phyloP scores from a whole-genome alignment of 2,329 filamentous ascomycete species.

The Aspergillus floridensis region DNA sequence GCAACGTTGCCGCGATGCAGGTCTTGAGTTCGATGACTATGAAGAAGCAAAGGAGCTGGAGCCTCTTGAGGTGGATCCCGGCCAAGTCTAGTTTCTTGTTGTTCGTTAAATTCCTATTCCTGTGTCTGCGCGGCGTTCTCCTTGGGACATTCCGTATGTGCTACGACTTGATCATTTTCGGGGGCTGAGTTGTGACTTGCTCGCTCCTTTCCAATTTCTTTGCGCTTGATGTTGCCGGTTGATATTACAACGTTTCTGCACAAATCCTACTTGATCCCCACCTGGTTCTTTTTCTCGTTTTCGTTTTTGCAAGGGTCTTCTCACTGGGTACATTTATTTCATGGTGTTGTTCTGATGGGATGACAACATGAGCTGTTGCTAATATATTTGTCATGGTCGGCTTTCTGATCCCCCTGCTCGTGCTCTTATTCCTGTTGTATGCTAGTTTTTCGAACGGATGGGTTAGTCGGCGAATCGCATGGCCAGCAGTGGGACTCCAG shows the following conservation, averaged over 20 bases:
- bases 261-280: conserved; percentile 9
- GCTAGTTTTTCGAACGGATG: conserved; percentile 27
- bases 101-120: conserved; percentile 1
- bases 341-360: conserved; percentile 7
- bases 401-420: conserved; percentile 17
- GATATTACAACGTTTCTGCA: not conserved
- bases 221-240: conserved; percentile 4
- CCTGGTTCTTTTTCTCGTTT: conserved; percentile 8
- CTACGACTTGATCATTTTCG: conserved; percentile 26
- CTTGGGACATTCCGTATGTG: conserved; percentile 21
- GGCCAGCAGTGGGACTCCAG: conserved; percentile 27
- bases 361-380: not conserved
- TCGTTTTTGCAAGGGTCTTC: conserved; percentile 4
- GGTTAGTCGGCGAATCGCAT: conserved; percentile 28
- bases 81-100: conserved; percentile 15
- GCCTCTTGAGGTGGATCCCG: conserved; percentile 36
- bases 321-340: conserved; percentile 9
- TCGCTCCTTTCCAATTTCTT: conserved; percentile 15
- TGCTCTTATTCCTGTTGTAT: conserved; percentile 21
- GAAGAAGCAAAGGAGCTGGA: conserved; percentile 44
- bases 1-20: conserved; percentile 46
- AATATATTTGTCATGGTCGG: conserved; percentile 13
- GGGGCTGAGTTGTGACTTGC: conserved; percentile 20
- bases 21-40: conserved; percentile 50
- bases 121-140: conserved; percentile 9